phyloP scores from a whole-genome alignment of 1,139 yeast genomes.

The Meyerozyma carpophila region DNA sequence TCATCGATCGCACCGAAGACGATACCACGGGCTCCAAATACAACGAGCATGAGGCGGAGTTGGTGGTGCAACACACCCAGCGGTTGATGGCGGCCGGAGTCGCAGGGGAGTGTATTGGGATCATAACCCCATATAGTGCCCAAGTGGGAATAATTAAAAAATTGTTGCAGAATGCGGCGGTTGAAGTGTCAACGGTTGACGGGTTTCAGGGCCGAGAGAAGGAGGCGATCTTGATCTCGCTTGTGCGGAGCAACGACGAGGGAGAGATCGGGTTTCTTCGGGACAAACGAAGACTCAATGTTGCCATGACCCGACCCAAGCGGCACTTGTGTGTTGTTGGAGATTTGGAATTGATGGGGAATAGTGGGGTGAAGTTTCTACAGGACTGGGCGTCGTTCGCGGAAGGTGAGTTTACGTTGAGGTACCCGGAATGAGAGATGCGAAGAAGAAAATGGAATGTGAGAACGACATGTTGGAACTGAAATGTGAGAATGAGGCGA shows the following conservation, averaged over 20 bases:
- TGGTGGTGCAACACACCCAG: conserved; percentile 55
- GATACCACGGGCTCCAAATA: conserved; percentile 44
- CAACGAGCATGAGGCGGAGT: conserved; percentile 67
- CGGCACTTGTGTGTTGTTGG: conserved; percentile 84
- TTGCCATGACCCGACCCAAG: conserved; percentile 88
- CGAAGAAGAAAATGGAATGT: too few species aligned
- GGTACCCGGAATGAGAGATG: conserved; percentile 51
- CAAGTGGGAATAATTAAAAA: conserved; percentile 63
- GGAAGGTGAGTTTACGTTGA: conserved; percentile 60
- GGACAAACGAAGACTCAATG: conserved; percentile 72
- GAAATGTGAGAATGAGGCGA: too few species aligned
- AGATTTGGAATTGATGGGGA: conserved; percentile 59
- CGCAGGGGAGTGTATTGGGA: conserved; percentile 54
- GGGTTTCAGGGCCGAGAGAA: conserved; percentile 64
- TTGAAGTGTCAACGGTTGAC: conserved; percentile 44
- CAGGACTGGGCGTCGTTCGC: conserved; percentile 68
- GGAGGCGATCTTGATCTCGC: conserved; percentile 61
- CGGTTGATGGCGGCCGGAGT: conserved; percentile 47
- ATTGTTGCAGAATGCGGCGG: conserved; percentile 21
- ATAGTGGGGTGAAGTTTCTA: conserved; percentile 43
- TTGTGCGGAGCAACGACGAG: conserved; percentile 41
- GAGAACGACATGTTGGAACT: too few species aligned
- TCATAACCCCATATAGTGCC: conserved; percentile 86
- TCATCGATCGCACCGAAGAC: conserved; percentile 51
- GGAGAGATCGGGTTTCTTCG: conserved; percentile 70